A percentile compares a stretch with the other conserved stretches of the same genome.
Conservation (phyloP, 225 moss, liverwort and hornwort species). For the Sphagnum tenellum region DNA sequence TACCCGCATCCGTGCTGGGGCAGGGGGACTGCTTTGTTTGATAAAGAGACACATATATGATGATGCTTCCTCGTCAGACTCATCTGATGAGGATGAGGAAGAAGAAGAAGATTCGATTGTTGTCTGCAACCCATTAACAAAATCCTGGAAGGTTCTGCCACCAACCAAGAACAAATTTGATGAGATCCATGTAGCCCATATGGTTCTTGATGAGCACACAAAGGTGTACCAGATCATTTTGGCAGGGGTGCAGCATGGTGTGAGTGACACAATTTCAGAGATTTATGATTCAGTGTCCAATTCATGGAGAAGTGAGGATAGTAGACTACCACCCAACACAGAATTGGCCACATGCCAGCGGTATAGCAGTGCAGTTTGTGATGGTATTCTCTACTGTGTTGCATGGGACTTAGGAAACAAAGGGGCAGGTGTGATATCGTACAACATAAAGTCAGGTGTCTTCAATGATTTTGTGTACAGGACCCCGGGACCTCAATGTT, state of each 20-base stretch:
- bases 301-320: conserved; percentile 5
- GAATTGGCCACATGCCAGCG: conserved; percentile 7
- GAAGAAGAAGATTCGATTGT: conserved; percentile 9
- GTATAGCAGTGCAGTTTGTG: conserved; percentile 10
- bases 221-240: conserved; percentile 8
- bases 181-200: conserved; percentile 8
- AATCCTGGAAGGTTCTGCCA: conserved; percentile 10
- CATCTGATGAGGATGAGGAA: conserved; percentile 6
- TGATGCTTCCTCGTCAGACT: conserved; percentile 4
- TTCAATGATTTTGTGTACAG: conserved; percentile 10
- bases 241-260: conserved; percentile 9
- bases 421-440: conserved; percentile 8
- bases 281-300: conserved; percentile 4
- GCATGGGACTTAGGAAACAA: conserved; percentile 12
- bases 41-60: conserved; percentile 7
- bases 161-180: conserved; percentile 10
- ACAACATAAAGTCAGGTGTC: conserved; percentile 7
- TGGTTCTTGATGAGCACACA: conserved; percentile 8
- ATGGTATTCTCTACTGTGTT: conserved; percentile 12
- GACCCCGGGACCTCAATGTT: conserved; percentile 12
- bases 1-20: conserved; percentile 8
- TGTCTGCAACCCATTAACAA: conserved; percentile 11
- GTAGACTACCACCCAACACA: conserved; percentile 5
- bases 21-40: conserved; percentile 9
- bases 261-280: conserved; percentile 6